phyloP scores from a whole-genome alignment of 2,329 filamentous ascomycete species.

The Arachnopeziza araneosa region DNA sequence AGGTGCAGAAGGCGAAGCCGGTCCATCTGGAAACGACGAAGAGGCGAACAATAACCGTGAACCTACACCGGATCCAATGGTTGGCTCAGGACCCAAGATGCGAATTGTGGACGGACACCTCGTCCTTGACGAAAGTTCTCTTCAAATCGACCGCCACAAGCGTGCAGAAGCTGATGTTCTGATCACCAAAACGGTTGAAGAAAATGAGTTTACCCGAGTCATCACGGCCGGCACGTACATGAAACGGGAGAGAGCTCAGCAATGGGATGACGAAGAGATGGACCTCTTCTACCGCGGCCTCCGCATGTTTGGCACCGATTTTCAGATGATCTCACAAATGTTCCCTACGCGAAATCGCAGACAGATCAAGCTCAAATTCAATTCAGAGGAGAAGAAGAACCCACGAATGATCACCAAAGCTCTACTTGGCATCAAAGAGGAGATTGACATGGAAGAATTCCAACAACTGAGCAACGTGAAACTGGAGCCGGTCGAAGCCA shows the following conservation, averaged over 20 bases:
- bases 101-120: slow-evolving; percentile 51
- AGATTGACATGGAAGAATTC: slow-evolving; percentile 58
- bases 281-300: slow-evolving; percentile 72
- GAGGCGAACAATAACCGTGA: not conserved
- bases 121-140: slow-evolving; percentile 62
- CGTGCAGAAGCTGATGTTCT: slow-evolving; percentile 49
- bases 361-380: slow-evolving; percentile 78
- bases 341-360: slow-evolving; percentile 67
- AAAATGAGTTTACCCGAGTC: slow-evolving; percentile 70
- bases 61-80: slow-evolving; percentile 2
- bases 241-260: slow-evolving; percentile 57
- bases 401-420: slow-evolving; percentile 58
- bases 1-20: slow-evolving; percentile 8
- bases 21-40: slow-evolving; percentile 1
- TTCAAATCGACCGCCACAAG: slow-evolving; percentile 64
- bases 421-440: slow-evolving; percentile 53
- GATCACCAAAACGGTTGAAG: slow-evolving; percentile 56
- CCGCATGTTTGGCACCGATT: slow-evolving; percentile 75
- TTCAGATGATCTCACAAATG: slow-evolving; percentile 71
- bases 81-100: slow-evolving; percentile 16
- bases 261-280: slow-evolving; percentile 67
- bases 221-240: slow-evolving; percentile 65
- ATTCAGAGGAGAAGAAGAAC: slow-evolving; percentile 66
- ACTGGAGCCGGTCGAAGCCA: slow-evolving; percentile 50
- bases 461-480: slow-evolving; percentile 46